Conservation (phyloP, 179 eudicot genomes). For the Nepenthes alata region DNA sequence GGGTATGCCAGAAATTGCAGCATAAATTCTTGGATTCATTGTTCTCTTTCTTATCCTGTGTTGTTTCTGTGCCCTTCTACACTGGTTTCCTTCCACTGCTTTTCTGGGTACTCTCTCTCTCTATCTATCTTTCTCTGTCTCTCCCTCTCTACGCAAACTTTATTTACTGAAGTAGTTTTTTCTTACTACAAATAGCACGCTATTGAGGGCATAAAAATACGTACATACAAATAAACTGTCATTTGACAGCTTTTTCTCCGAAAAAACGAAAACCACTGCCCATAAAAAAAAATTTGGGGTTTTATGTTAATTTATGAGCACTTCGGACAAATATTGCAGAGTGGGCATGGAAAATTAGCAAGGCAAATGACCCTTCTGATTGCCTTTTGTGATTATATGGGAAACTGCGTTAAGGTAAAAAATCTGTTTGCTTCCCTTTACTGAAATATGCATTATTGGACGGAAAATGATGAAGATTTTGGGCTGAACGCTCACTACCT, state of each 20-base stretch:
- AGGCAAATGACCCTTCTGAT: slow-evolving; percentile 95
- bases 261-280: too few species aligned
- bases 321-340: slow-evolving; percentile 27
- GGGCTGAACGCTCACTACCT: not conserved
- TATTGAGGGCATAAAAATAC: too few species aligned
- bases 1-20: slow-evolving; percentile 46
- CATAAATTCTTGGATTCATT: slow-evolving; percentile 53
- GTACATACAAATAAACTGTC: too few species aligned
- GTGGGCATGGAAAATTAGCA: slow-evolving; percentile 88
- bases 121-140: too few species aligned
- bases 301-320: too few species aligned
- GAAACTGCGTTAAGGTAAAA: slow-evolving; percentile 73
- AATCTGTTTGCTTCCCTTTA: not conserved
- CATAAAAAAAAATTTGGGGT: too few species aligned
- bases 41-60: slow-evolving; percentile 64
- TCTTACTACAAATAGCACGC: too few species aligned
- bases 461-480: not conserved
- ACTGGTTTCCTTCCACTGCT: slow-evolving; percentile 95
- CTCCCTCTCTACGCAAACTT: too few species aligned
- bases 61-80: slow-evolving; percentile 94
- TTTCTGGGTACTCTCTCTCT: slow-evolving; percentile 59
- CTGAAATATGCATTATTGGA: not conserved
- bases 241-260: too few species aligned
- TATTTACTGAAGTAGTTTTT: too few species aligned
- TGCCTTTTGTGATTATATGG: slow-evolving; percentile 87